Evolutionary conservation across 495 filamentous ascomycete species (phyloP).

Genomic region (Astrothelium macrocarpum): DNA sequence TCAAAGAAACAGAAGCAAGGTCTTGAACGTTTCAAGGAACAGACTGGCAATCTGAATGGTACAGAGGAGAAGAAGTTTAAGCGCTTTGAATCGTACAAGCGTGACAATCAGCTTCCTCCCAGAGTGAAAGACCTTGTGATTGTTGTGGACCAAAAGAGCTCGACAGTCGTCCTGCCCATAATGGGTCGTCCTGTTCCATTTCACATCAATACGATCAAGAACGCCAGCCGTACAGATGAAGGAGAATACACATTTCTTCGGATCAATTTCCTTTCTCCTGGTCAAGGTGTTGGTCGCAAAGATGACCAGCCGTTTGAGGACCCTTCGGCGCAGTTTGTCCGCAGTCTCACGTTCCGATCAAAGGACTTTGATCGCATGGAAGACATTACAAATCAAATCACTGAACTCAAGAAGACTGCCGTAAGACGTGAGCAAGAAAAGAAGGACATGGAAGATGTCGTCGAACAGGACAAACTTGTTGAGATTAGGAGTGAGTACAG

Average conservation of each 20-base stretch:
- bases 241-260: slow-evolving; percentile 87
- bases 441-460: slow-evolving; percentile 99
- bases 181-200: slow-evolving; percentile 98
- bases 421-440: slow-evolving; percentile 91
- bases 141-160: slow-evolving; percentile 80
- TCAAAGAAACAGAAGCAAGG: slow-evolving; percentile 83
- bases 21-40: slow-evolving; percentile 66
- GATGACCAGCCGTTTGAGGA: slow-evolving; percentile 99
- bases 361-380: slow-evolving; percentile 79
- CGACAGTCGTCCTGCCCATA: slow-evolving; percentile 84
- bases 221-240: slow-evolving; percentile 48
- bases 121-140: slow-evolving; percentile 76
- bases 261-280: slow-evolving; percentile 95
- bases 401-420: slow-evolving; percentile 83
- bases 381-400: slow-evolving; percentile 80
- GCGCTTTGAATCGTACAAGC: slow-evolving; percentile 96
- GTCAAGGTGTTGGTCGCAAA: slow-evolving; percentile 94
- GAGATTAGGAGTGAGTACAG: slow-evolving; percentile 42
- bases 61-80: slow-evolving; percentile 93
- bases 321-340: slow-evolving; percentile 84
- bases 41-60: slow-evolving; percentile 78
- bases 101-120: slow-evolving; percentile 85
- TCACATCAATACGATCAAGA: slow-evolving; percentile 99
- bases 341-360: slow-evolving; percentile 88
- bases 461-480: slow-evolving; percentile 93